Base-by-base conservation (phyloP, 345 rosid genomes). In the Toxicodendron radicans region DNA sequence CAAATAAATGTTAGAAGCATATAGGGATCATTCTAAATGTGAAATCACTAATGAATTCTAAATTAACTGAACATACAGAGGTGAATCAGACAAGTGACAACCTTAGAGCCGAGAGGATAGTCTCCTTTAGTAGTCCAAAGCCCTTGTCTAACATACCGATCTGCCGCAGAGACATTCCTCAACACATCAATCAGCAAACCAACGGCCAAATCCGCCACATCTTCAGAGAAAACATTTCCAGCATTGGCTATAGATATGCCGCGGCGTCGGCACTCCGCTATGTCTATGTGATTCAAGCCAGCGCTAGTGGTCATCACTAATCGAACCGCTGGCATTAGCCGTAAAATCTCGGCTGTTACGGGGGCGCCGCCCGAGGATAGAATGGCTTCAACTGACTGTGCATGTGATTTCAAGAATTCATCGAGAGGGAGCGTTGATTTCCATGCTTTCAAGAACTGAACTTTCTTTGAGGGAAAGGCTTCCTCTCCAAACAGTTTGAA, bases 121-220 rank as follows among this genome's bases (percentile, higher is more conserved):
- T 73, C 86, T 2, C 89, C 92, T 0, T 14, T 54, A 33, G 23
- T 32, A 45, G 59, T 38, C 97, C 93, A 85, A 21, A 64, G 66
- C 65, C 92, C 81, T 1, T 52, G 73, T 67, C 82, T 81, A 3
- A 87, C 81, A 58, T 56, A 84, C 17, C 88, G 81, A 76, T 90
- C 83, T n/a, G 83, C 76, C 17, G 87, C 86, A 4, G 93, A 82
- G 32, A 88, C 75, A 57, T 80, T 86, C 67, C 93, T 80, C 71
- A 86, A 68, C 20, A 90, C 85, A 30, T 85, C 89, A 1, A 89
- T 74, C 56, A 89, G 77, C 83, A 92, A 35, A 1, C 89, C 90
- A 5, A 90, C 87, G 1, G 93, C 91, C 59, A 60, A 63, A 77
- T 88, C 97, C 0, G 97, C 93, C 0, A 71, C 86, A 41, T 88